Base-by-base conservation (phyloP, 2,329 filamentous ascomycete genomes). In the Pestalotiopsis sp. region DNA sequence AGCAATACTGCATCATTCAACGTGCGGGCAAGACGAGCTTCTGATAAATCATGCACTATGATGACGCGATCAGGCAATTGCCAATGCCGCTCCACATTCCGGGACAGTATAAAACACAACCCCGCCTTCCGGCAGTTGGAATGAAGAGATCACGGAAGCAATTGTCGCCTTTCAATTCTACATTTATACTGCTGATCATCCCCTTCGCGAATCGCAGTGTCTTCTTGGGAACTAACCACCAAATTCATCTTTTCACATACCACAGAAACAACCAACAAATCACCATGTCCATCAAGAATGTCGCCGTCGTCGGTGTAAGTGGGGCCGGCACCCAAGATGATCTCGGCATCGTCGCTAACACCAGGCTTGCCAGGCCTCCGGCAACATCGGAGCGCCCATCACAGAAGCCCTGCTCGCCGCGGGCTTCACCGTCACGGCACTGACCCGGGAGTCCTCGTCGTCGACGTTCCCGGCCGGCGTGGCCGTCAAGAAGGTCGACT, bases 361-460 rank as follows among this genome's bases (percentile, higher is more conserved):
- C 45, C 6, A 60, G 7, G 3, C 25, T 7, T 5, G 14, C 13
- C 59, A 79, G 78, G 78, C 72, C 1, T 78, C 78, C 9, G 79
- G 78, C n/a, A 77, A 74, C 59, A 58, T 80, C 3, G 78, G 79
- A 7, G 72, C 66, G 36, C 72, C 73, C 6, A 67, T 76, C 23
- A 73, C 77, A 13, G 66, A 71, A 17, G 77, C 74, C 27, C 77
- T 80, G 14, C 60, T 77, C 23, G 71, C 74, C 6, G 77, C 77
- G n/a, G 74, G 73, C 12, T 80, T 88, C 80, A 81, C 81, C 20
- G 80, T 87, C 68, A 86, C 85, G 31, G 81, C 85, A 14, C 79
- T 89, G 57, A 83, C 83, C 45, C 85, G 87, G 6, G 74, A 78
- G 39, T 78, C 79, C 52, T 88, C 85, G 1, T 71, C 73, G 2